phyloP scores from a whole-genome alignment of 2,329 filamentous ascomycete species.

The Penicillium polonicum region DNA sequence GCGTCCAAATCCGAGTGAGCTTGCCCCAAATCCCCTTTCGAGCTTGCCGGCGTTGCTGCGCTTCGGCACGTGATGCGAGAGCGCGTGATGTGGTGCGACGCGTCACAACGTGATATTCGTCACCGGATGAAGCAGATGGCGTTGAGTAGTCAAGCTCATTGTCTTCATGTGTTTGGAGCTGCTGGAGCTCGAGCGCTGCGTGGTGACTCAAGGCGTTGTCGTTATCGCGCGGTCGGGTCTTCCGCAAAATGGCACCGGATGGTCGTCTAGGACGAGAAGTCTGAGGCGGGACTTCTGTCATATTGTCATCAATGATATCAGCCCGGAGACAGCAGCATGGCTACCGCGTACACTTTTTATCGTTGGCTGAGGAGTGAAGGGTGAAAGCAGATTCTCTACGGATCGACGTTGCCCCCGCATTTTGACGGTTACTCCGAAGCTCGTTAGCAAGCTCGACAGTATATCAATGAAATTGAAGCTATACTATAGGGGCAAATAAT shows the following conservation, averaged over 20 bases:
- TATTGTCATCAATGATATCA: not conserved
- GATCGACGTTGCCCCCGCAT: constrained; percentile 3
- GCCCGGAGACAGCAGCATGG: not conserved
- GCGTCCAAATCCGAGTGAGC: constrained; percentile 81
- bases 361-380: not conserved
- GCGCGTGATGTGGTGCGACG: constrained; percentile 27
- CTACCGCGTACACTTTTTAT: not conserved
- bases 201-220: not conserved
- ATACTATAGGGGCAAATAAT: not conserved
- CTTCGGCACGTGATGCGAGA: constrained; percentile 1
- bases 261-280: not conserved
- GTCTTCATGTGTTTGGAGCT: constrained; percentile 32
- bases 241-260: not conserved
- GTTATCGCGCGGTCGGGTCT: constrained; percentile 4
- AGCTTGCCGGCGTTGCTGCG: constrained; percentile 9
- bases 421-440: not conserved
- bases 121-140: constrained; percentile 34
- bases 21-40: constrained; percentile 57
- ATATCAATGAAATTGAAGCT: not conserved
- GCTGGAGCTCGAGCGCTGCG: constrained; percentile 32
- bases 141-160: constrained; percentile 26
- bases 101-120: constrained; percentile 32
- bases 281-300: not conserved
- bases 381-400: not conserved
- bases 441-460: not conserved